phyloP scores from a whole-genome alignment of 352 stramenopile genomes.

The Phytophthora meadii region DNA sequence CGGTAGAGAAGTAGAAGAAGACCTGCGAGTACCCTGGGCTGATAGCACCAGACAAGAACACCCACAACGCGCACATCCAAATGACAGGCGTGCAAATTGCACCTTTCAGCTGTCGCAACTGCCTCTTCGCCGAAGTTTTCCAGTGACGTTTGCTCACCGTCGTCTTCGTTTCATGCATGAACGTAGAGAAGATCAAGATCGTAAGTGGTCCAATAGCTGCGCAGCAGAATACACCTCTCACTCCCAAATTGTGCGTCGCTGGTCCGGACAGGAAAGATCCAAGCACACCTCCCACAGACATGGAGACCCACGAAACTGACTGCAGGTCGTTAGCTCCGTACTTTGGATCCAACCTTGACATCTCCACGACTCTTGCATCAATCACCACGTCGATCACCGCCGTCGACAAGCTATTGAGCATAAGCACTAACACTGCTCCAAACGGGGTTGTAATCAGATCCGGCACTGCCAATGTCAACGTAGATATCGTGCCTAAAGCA shows the following conservation, averaged over 20 bases:
- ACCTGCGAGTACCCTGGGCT: conserved; percentile 94
- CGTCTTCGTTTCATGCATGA: conserved; percentile 87
- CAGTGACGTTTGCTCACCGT: conserved; percentile 56
- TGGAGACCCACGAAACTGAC: conserved; percentile 94
- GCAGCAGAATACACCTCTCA: conserved; percentile 93
- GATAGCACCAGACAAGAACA: conserved; percentile 95
- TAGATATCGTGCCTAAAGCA: conserved; percentile 61
- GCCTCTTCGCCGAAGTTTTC: conserved; percentile 53
- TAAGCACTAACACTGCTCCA: conserved; percentile 62
- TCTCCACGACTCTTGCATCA: conserved; percentile 96
- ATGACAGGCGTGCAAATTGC: conserved; percentile 91
- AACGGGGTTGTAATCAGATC: conserved; percentile 63
- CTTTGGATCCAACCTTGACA: conserved; percentile 86
- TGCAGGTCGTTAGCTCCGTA: conserved; percentile 94
- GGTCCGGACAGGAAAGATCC: conserved; percentile 93
- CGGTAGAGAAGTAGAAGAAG: conserved; percentile 96
- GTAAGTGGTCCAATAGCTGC: conserved; percentile 90
- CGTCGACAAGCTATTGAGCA: conserved; percentile 89
- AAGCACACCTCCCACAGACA: conserved; percentile 92
- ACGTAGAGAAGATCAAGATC: conserved; percentile 89
- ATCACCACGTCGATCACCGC: conserved; percentile 97
- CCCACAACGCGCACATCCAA: conserved; percentile 96
- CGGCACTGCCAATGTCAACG: conserved; percentile 66
- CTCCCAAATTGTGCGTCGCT: conserved; percentile 90
- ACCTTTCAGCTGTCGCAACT: conserved; percentile 71